Evolutionary conservation across 768 basidiomycete genomes (phyloP).

Genomic region (Lyophyllum decastes): DNA sequence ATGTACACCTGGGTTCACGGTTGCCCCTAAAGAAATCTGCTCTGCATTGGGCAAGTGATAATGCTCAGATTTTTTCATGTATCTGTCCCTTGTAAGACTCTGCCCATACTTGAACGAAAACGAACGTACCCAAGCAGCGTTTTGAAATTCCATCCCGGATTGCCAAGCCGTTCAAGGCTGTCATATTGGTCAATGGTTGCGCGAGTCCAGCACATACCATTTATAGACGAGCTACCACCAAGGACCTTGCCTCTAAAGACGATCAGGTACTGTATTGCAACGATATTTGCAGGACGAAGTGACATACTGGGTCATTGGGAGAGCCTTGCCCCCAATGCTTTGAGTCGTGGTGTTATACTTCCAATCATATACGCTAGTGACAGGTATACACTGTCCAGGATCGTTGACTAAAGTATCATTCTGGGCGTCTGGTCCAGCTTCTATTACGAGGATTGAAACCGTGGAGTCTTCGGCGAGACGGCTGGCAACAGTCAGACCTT

Average conservation of each 20-base stretch:
- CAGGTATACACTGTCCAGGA: conserved; percentile 9
- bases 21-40: conserved; percentile 10
- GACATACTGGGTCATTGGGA: conserved; percentile 10
- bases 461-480: conserved; percentile 13
- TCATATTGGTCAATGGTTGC: conserved; percentile 20
- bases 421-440: conserved; percentile 17
- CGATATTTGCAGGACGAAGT: neutral
- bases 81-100: neutral
- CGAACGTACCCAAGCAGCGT: conserved; percentile 3
- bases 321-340: conserved; percentile 7
- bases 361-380: conserved; percentile 4
- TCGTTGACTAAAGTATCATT: conserved; percentile 12
- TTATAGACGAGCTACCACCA: conserved; percentile 21
- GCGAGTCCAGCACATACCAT: conserved; percentile 21
- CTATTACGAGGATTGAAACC: conserved; percentile 9
- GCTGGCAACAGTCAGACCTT: conserved; percentile 15
- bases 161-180: conserved; percentile 18
- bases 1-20: conserved; percentile 8
- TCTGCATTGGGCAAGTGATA: conserved; percentile 14
- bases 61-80: conserved; percentile 14
- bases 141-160: conserved; percentile 21
- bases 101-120: neutral
- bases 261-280: neutral
- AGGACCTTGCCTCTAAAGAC: conserved; percentile 15
- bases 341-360: conserved; percentile 15